Evolutionary conservation across 345 rosid species (phyloP), one percentile per base, ranked within the genome.

Genomic region (Acer saccharum): DNA sequence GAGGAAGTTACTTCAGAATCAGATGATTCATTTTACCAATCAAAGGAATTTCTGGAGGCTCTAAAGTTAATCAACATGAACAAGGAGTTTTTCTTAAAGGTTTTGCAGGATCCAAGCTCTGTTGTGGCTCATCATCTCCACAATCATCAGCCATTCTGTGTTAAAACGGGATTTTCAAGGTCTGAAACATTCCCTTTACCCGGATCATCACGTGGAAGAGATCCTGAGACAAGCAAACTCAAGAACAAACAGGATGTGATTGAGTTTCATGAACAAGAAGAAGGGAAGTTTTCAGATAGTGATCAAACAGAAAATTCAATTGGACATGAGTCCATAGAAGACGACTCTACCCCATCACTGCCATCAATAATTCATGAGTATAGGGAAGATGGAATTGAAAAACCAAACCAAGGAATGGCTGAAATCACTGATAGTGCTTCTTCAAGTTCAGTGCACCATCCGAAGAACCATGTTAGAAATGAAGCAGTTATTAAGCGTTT

Each of bases 91-190:
- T 76, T 94, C 21, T 23, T 81, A 41, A 84, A 77, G 76, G 70
- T 90, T 27, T 43, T 92, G 48, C 87, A 85, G 20, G 93, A 87
- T 66, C 90, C 90, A 3, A 85, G 87, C 35, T 88, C 90, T 66
- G 91, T 87, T 7, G 73, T 89, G 71, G 88, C 89, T 63, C 78
- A 87, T 11, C 85, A 85, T 71, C 84, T 86, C 70, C 86, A 83
- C 17, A 83, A 80, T 77, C 86, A 85, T 66, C 88, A 79, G 23
- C 68, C 82, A 67, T 58, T 78, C 12, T 77, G 81, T 27, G 69
- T 81, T 25, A 79, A 78, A 55, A 83, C 69, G 76, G 80, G 81
- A 75, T 74, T 76, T 64, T 76, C 73, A 8, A 89, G 83, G 83
- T 87, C 84, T 0, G 78, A 77, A 60, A 85, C 89, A 0, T 89